Evolutionary conservation across 2,329 filamentous ascomycete species (phyloP).

Genomic region (Colletotrichum costaricense): DNA sequence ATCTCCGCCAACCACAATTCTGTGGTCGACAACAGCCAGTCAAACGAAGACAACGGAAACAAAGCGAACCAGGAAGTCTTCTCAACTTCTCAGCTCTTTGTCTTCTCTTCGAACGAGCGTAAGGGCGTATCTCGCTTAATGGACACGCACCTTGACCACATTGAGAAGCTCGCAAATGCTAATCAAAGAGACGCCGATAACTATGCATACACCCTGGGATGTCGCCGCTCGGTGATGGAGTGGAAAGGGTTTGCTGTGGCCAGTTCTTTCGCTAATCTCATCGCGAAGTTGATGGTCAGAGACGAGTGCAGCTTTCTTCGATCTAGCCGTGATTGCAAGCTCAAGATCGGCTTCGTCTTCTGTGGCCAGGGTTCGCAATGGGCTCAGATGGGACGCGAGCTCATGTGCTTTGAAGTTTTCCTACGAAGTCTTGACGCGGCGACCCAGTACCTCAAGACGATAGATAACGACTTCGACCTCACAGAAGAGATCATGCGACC

Average conservation of each 20-base stretch:
- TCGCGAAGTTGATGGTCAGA: conserved; percentile 40
- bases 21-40: background rate
- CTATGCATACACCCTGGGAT: conserved; percentile 59
- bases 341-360: conserved; percentile 54
- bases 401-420: conserved; percentile 56
- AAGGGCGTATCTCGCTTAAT: conserved; percentile 50
- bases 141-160: conserved; percentile 44
- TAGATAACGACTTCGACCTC: conserved; percentile 48
- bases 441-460: conserved; percentile 43
- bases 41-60: too few species aligned
- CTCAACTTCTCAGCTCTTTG: conserved; percentile 50
- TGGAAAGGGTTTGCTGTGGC: conserved; percentile 55
- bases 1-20: conserved; percentile 34
- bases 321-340: conserved; percentile 40
- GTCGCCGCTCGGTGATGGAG: conserved; percentile 56
- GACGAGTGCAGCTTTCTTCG: conserved; percentile 39
- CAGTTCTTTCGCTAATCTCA: conserved; percentile 46
- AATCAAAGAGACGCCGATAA: conserved; percentile 42
- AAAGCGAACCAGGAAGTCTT: background rate
- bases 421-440: conserved; percentile 50
- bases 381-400: conserved; percentile 54
- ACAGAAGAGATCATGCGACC: conserved; percentile 49
- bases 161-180: conserved; percentile 33
- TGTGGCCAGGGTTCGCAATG: conserved; percentile 57
- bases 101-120: conserved; percentile 57